A percentile compares a stretch with the other conserved stretches of the same genome.
These are phyloP conservation scores for Taphrina betulina DNA, from an alignment of 1,139 yeast genomes.

Conservation along the genomic window DNA sequence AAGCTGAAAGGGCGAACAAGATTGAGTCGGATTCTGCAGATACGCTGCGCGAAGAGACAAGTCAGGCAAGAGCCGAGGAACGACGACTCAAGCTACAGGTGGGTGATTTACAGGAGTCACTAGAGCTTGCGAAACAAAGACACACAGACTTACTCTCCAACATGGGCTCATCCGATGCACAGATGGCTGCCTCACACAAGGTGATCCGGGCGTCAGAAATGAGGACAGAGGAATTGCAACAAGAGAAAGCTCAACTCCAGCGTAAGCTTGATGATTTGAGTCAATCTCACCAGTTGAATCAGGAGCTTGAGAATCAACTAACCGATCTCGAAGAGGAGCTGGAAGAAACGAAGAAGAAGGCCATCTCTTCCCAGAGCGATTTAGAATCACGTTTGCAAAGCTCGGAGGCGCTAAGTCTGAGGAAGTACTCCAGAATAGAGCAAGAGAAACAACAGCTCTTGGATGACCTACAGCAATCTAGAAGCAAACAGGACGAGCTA, in stretches of 20 bases:
- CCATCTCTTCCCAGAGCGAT: constrained; percentile 5
- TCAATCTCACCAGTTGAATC: not conserved
- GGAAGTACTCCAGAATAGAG: not conserved
- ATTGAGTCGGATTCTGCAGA: not conserved
- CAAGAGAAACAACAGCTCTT: not conserved
- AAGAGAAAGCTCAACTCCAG: not conserved
- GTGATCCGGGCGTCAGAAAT: constrained; percentile 21
- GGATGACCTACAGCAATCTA: constrained; percentile 2
- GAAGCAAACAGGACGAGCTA: not conserved
- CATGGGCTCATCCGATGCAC: not conserved
- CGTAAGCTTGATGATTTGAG: not conserved
- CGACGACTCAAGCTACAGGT: constrained; percentile 3
- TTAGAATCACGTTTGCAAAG: constrained; percentile 3
- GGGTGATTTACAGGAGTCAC: constrained; percentile 24
- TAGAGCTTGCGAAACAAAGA: constrained; percentile 22
- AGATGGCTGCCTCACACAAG: constrained; percentile 6
- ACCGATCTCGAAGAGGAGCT: constrained; percentile 15
- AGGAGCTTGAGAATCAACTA: constrained; percentile 19
- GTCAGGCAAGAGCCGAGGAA: constrained; percentile 2
- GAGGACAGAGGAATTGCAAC: constrained; percentile 8
- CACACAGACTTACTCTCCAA: constrained; percentile 1
- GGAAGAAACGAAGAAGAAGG: not conserved
- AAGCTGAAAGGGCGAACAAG: not conserved
- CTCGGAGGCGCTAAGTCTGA: not conserved
- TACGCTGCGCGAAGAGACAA: not conserved